Evolutionary conservation across 2,329 filamentous ascomycete genomes (phyloP).

Genomic region (Claviceps capensis): DNA sequence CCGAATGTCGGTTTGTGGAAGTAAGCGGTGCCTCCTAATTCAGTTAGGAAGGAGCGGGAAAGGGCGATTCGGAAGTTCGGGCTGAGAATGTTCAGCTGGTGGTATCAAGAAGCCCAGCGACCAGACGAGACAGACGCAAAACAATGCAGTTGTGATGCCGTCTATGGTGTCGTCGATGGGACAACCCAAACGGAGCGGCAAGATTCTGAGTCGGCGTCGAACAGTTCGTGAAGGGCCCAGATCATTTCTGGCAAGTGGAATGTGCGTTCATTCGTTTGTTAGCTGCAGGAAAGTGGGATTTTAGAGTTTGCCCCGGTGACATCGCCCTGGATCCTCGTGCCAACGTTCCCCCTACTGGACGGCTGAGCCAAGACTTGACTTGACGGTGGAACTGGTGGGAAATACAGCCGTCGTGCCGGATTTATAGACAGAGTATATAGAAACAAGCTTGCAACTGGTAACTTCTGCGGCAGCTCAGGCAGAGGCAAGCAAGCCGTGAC

Average conservation of each 20-base stretch:
- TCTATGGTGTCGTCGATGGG: neutral
- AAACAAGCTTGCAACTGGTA: too few relatives aligned
- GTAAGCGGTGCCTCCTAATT: neutral
- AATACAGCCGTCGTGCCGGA: too few relatives aligned
- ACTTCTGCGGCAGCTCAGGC: neutral
- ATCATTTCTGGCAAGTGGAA: neutral
- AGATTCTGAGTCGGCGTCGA: neutral
- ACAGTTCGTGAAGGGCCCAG: neutral
- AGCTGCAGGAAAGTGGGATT: neutral
- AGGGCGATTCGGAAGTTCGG: neutral
- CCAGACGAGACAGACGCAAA: neutral
- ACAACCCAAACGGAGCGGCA: neutral
- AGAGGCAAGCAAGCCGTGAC: neutral
- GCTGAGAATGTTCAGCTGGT: neutral
- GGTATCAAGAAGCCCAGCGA: neutral
- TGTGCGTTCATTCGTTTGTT: neutral
- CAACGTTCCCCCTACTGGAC: neutral
- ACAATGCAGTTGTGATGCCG: neutral
- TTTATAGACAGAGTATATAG: too few relatives aligned
- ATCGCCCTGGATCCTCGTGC: neutral
- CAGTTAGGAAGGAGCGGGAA: neutral
- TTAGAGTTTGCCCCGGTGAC: neutral
- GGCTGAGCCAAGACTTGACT: neutral
- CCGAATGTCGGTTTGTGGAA: neutral
- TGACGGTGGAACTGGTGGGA: neutral